phyloP scores from a whole-genome alignment of 1,284 basidiomycete genomes.

The Phylloboletellus chloephorus region DNA sequence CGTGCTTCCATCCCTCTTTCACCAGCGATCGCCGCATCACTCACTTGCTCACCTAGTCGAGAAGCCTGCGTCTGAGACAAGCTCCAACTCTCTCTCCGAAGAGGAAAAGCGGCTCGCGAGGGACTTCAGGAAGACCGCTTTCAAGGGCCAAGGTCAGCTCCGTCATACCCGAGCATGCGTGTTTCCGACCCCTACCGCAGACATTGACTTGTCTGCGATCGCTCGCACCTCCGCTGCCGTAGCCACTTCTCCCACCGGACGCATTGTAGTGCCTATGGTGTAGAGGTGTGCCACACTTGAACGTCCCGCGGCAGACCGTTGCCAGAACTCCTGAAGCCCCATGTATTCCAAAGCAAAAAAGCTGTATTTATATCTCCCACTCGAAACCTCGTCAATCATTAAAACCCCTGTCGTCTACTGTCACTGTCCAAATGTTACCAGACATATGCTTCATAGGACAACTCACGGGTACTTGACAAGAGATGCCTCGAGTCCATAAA shows the following conservation, averaged over 20 bases:
- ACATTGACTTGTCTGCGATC: conserved; percentile 69
- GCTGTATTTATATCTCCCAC: conserved; percentile 23
- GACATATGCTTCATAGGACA: not conserved
- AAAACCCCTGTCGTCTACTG: conserved; percentile 2
- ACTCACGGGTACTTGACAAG: no score
- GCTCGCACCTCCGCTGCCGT: conserved; percentile 77
- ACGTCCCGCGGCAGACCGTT: not conserved
- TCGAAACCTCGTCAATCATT: not conserved
- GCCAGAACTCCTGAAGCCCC: not conserved
- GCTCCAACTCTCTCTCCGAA: conserved; percentile 45
- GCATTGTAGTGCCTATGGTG: conserved; percentile 34
- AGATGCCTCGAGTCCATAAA: no score
- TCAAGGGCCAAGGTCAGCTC: conserved; percentile 55
- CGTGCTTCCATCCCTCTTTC: conserved; percentile 18
- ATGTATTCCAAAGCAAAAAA: conserved; percentile 8
- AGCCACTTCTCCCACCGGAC: conserved; percentile 54
- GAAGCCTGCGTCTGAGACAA: conserved; percentile 24
- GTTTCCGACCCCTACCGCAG: conserved; percentile 27
- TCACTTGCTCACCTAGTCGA: conserved; percentile 13
- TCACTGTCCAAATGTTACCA: conserved; percentile 7
- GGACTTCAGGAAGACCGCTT: conserved; percentile 61
- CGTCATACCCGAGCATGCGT: not conserved
- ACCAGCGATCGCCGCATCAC: conserved; percentile 11
- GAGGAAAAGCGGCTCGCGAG: conserved; percentile 63
- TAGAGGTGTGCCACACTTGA: conserved; percentile 30